Percentiles rank a stretch among this genome's conserved stretches.
phyloP scores from a whole-genome alignment of 2,329 filamentous ascomycete genomes.

The Cladosporium sp. region DNA sequence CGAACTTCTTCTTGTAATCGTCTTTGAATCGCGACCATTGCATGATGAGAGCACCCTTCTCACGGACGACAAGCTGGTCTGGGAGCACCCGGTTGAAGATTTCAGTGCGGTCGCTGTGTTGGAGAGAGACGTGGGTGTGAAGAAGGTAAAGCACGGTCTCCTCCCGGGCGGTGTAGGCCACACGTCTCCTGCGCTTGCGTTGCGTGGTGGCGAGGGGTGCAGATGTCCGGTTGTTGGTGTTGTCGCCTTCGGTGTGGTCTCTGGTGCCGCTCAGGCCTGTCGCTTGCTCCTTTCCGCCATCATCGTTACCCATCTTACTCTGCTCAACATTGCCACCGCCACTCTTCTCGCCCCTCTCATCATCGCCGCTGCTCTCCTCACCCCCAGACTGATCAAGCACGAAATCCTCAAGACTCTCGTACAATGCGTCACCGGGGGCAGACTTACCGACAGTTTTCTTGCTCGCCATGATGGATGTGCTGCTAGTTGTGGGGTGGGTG shows the following conservation, averaged over 20 bases:
- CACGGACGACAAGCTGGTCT: neutral
- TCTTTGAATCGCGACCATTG: neutral
- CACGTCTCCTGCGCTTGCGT: neutral
- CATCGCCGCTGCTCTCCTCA: neutral
- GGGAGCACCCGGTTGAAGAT: neutral
- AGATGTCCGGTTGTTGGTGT: neutral
- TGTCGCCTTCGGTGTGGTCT: neutral
- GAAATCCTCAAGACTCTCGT: neutral
- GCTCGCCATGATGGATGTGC: neutral
- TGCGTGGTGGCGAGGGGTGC: neutral
- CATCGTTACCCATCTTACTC: neutral
- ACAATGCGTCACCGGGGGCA: neutral
- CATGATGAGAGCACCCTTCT: neutral
- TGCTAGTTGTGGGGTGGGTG: neutral
- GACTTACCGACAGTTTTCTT: neutral
- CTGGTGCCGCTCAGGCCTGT: neutral
- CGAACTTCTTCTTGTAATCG: neutral
- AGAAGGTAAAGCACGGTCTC: neutral
- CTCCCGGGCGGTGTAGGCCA: neutral
- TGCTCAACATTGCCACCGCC: neutral
- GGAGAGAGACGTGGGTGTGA: neutral
- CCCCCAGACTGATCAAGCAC: neutral
- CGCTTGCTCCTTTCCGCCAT: neutral
- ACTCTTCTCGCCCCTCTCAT: neutral
- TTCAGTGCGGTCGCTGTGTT: neutral